Evolutionary conservation across 164 flowering plant genomes (phyloP), one percentile per base, ranked within the genome.

Genomic region (Vitis rotundifolia): DNA sequence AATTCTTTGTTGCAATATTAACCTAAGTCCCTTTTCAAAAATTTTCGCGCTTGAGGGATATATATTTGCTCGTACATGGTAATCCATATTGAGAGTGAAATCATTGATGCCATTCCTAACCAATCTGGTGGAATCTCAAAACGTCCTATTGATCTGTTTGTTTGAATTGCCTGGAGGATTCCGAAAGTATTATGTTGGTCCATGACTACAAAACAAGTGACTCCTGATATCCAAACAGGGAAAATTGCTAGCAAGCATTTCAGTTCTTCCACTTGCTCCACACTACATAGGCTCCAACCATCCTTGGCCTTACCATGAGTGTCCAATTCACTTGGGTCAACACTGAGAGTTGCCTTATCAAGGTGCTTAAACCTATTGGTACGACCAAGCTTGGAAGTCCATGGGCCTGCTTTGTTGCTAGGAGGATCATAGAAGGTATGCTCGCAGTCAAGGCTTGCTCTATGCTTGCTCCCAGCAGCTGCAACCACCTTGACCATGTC

Each of bases 251-350:
- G 0, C 1, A 89, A 18, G 64, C 80, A 71, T 56, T 89, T 89
- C 7, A 87, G 51, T 5, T 76, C 77, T 68, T 87, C 89, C 11
- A 89, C 94, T 72, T 86, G 88, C 54, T 86, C 84, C 8, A 89
- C 61, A 56, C 82, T 88, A 44, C 89, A 86, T 2, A 89, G 69
- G 58, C 83, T 80, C 91, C 91, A 86, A 10, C 51, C 66, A 60
- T 78, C 71, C 19, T n/a, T 72, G 3, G 88, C 65, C 56, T 10
- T 4, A 0, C 90, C 89, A 48, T 74, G 67, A 1, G 14, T 11
- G 60, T 77, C 71, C 62, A 89, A 57, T 49, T 79, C 84, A 60
- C 58, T 64, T 1, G 71, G 65, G 11, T 79, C 76, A 22, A 22
- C 26, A 22, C 26, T 22, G 26, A 22, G 26, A 22, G 87, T 86